Evolutionary conservation across 2,329 filamentous ascomycete species (phyloP).

Genomic region (Cladophialophora psammophila): DNA sequence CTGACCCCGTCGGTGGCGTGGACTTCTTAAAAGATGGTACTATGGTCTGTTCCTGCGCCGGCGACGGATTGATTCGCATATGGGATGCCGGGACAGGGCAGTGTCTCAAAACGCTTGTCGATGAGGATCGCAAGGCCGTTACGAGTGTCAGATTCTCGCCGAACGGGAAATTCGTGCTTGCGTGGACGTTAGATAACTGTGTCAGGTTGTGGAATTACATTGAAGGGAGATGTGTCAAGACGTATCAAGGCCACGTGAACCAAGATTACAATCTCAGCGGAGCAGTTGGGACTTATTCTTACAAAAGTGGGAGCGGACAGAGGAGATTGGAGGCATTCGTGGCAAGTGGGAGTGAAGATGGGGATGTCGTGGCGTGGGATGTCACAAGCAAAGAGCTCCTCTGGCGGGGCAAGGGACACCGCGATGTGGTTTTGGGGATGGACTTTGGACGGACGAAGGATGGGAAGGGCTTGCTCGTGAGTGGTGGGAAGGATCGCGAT

Average conservation of each 20-base stretch:
- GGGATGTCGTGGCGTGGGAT: slow-evolving; percentile 86
- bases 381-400: slow-evolving; percentile 83
- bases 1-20: slow-evolving; percentile 90
- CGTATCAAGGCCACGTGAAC: slow-evolving; percentile 92
- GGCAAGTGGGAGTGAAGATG: slow-evolving; percentile 86
- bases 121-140: slow-evolving; percentile 93
- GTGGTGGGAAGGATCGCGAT: slow-evolving; percentile 39
- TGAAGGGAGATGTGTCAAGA: slow-evolving; percentile 89
- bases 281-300: slow-evolving; percentile 74
- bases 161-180: slow-evolving; percentile 91
- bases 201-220: slow-evolving; percentile 96
- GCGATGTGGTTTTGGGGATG: slow-evolving; percentile 66
- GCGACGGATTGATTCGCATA: slow-evolving; percentile 88
- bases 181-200: slow-evolving; percentile 88
- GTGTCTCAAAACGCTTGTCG: slow-evolving; percentile 90
- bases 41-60: slow-evolving; percentile 87
- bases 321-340: slow-evolving; percentile 65
- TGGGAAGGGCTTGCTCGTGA: slow-evolving; percentile 41
- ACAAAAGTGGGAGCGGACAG: slow-evolving; percentile 36
- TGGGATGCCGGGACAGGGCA: slow-evolving; percentile 97
- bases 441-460: slow-evolving; percentile 58
- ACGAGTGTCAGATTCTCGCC: slow-evolving; percentile 90
- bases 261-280: slow-evolving; percentile 83
- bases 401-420: slow-evolving; percentile 67
- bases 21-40: slow-evolving; percentile 94